phyloP scores from a whole-genome alignment of 2,329 filamentous ascomycete genomes.

The Claviceps purpurea region DNA sequence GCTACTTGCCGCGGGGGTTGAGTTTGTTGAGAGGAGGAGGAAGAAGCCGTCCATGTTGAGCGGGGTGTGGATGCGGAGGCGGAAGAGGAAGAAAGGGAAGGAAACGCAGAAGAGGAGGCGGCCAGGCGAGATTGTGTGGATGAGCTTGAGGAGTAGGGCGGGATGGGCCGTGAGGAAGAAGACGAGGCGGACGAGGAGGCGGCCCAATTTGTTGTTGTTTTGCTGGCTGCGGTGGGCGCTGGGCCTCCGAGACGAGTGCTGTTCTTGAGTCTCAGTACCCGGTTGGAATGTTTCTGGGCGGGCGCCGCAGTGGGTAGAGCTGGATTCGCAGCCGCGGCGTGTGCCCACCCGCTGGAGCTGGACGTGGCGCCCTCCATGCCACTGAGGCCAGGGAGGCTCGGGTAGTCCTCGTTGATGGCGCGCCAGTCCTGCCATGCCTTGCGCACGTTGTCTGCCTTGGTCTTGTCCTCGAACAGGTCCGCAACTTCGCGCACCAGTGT shows the following conservation, averaged over 20 bases:
- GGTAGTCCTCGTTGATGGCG: slow-evolving; percentile 91
- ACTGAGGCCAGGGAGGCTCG: slow-evolving; percentile 64
- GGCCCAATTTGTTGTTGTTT: slow-evolving; percentile 1
- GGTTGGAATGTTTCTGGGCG: slow-evolving; percentile 35
- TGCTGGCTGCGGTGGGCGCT: slow-evolving; percentile 9
- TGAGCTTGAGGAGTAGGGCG: slow-evolving; percentile 24
- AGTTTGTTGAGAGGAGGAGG: slow-evolving; percentile 8
- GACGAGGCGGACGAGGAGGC: background rate
- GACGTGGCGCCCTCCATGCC: slow-evolving; percentile 51
- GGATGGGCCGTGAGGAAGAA: background rate
- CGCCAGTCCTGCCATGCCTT: slow-evolving; percentile 93
- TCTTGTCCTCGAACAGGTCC: slow-evolving; percentile 77
- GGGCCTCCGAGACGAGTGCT: slow-evolving; percentile 34
- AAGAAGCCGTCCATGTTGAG: slow-evolving; percentile 17
- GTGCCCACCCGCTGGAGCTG: slow-evolving; percentile 44
- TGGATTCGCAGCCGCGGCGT: slow-evolving; percentile 46
- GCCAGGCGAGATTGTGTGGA: slow-evolving; percentile 1
- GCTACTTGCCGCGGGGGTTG: slow-evolving; percentile 22
- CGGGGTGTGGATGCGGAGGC: slow-evolving; percentile 9
- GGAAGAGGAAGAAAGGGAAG: background rate
- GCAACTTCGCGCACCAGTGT: slow-evolving; percentile 85
- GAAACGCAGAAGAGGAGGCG: background rate
- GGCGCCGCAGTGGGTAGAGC: slow-evolving; percentile 24
- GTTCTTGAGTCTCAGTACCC: slow-evolving; percentile 46
- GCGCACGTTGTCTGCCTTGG: slow-evolving; percentile 59